Base-by-base conservation (phyloP, 2,329 filamentous ascomycete genomes). In the Calonectria pauciramosa region DNA sequence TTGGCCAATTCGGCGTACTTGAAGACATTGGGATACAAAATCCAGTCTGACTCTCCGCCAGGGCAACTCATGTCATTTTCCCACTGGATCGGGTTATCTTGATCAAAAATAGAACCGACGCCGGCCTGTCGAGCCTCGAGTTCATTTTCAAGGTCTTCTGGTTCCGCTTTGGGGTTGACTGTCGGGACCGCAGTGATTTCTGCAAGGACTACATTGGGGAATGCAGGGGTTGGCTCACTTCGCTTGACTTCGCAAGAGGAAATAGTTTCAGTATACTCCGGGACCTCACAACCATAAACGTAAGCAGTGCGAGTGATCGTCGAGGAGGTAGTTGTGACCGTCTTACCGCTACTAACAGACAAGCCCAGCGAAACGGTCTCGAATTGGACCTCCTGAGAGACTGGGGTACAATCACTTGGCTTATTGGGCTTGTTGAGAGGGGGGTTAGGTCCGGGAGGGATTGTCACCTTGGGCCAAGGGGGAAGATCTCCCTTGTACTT, bases 41-140 rank as follows among this genome's bases (percentile, higher is more conserved):
- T 67, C 44, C 47, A 67, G 64, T 67, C 64, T 5, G 64, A 67
- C 64, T 67, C 64, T 16, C 64, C 30, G 23, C 64, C 64, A 11
- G 44, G 64, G n/a, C 64, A 67, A n/a, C 64, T 52, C 64, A 67
- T 51, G 4, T 67, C 64, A 23, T 67, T 49, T 51, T 67, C 64
- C 64, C 64, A 67, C n/a, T 67, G 64, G 23, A 52, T 52, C 11
- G 64, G 44, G n/a, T 67, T 67, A 14, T 67, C 64, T 23, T 67
- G 64, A 7, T 52, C 41, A 52, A 67, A 67, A 44, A 67, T 67
- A 13, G 64, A 67, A 67, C 41, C 64, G n/a, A 20, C 28, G 13
- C 44, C 30, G 8, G 64, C 64, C 13, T 67, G 64, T 18, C 64
- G 64, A 20, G 34, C 56, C 36, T 41, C 56, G 5, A 63, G 56